These are phyloP conservation scores for Camellia sinensis DNA, from an alignment of 148 eudicot species.

Conservation along the genomic window DNA sequence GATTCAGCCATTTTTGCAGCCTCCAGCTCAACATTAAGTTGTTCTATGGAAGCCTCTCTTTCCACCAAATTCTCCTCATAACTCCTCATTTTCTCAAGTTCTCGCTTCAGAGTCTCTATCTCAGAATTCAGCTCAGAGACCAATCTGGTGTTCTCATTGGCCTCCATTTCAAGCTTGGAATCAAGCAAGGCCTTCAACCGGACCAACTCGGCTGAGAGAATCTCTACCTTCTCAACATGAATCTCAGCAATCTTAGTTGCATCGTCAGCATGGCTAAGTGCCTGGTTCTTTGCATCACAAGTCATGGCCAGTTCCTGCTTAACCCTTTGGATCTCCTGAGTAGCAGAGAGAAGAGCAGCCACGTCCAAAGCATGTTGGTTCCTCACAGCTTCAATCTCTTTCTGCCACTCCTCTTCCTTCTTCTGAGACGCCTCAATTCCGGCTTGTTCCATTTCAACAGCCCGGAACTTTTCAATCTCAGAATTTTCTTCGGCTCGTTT, in stretches of 20 bases:
- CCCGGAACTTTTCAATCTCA: conserved; percentile 86
- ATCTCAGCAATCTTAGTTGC: conserved; percentile 78
- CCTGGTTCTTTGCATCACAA: conserved; percentile 64
- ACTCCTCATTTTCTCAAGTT: conserved; percentile 41
- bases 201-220: conserved; percentile 62
- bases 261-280: conserved; percentile 83
- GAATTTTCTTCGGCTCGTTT: conserved; percentile 74
- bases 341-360: conserved; percentile 63
- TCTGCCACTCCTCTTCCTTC: conserved; percentile 80
- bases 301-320: conserved; percentile 64
- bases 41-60: conserved; percentile 61
- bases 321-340: conserved; percentile 65
- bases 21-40: conserved; percentile 71
- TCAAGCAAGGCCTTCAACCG: conserved; percentile 67
- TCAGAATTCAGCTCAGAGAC: conserved; percentile 51
- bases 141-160: conserved; percentile 36
- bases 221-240: conserved; percentile 67
- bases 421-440: conserved; percentile 74
- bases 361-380: conserved; percentile 72
- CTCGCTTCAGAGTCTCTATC: conserved; percentile 45
- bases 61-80: conserved; percentile 53
- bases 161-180: conserved; percentile 47
- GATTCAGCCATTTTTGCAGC: conserved; percentile 84
- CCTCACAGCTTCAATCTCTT: conserved; percentile 63
- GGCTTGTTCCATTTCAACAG: conserved; percentile 80